A percentile compares a stretch with the other conserved stretches of the same genome.
Conservation (phyloP, 2,329 filamentous ascomycete genomes). For the Domatiomyces globalis region DNA sequence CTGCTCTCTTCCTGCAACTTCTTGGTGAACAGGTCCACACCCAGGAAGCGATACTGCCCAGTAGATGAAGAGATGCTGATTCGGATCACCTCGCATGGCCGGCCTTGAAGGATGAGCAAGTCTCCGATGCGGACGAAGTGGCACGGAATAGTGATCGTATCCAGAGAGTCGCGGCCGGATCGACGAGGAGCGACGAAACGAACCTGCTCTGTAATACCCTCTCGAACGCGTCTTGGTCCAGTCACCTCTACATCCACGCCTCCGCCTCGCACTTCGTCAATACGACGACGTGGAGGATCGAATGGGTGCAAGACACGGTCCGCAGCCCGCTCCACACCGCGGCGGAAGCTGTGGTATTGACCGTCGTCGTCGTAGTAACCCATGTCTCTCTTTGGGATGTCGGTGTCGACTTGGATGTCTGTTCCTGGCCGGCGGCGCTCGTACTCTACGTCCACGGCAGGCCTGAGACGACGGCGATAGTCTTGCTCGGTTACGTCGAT, state of each 20-base stretch:
- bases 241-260: conserved; percentile 27
- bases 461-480: conserved; percentile 49
- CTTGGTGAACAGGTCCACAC: conserved; percentile 99
- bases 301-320: conserved; percentile 52
- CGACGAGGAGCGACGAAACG: conserved; percentile 39
- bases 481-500: conserved; percentile 44
- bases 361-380: conserved; percentile 70
- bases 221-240: conserved; percentile 32
- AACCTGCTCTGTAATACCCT: conserved; percentile 32
- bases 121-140: conserved; percentile 99
- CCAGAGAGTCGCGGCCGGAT: conserved; percentile 37
- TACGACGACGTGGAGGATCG: conserved; percentile 29
- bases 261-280: conserved; percentile 25
- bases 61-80: conserved; percentile 97
- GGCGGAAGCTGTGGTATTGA: conserved; percentile 60
- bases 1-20: conserved; percentile 97
- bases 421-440: conserved; percentile 24
- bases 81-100: conserved; percentile 98
- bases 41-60: conserved; percentile 98
- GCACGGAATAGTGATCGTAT: conserved; percentile 96
- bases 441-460: conserved; percentile 37
- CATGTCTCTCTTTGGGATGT: conserved; percentile 45
- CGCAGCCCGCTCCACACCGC: conserved; percentile 52
- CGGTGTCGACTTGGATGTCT: conserved; percentile 38
- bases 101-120: conserved; percentile 96